Evolutionary conservation across 202 grass and related monocot genomes (phyloP).

Genomic region (Tripidium arundinaceum): DNA sequence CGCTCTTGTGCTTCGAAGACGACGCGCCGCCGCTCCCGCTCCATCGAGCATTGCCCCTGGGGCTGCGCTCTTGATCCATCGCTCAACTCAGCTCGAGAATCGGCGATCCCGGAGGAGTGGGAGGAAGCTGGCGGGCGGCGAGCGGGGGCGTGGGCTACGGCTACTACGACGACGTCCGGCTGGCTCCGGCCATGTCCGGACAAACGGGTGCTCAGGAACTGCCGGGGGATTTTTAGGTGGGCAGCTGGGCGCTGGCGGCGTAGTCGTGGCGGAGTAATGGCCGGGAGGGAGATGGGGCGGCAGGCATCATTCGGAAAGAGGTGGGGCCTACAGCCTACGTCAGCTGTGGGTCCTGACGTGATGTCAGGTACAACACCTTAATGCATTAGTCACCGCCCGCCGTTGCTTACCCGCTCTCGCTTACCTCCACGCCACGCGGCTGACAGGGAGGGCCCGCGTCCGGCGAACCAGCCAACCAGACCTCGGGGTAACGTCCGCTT

Average conservation of each 20-base stretch:
- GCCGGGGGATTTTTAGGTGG: slow-evolving; percentile 25
- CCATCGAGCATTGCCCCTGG: slow-evolving; percentile 11
- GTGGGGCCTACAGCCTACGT: slow-evolving; percentile 10
- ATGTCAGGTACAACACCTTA: neutral
- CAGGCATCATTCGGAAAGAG: no score
- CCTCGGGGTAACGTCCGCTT: accelerated
- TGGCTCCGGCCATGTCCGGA: slow-evolving; percentile 33
- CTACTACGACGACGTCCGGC: neutral
- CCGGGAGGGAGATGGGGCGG: neutral
- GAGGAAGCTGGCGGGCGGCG: neutral
- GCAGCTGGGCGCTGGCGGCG: slow-evolving; percentile 7
- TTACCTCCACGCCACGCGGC: accelerated
- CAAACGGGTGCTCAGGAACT: no score
- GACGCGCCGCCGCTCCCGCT: neutral
- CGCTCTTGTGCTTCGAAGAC: slow-evolving; percentile 30
- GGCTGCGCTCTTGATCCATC: slow-evolving; percentile 31
- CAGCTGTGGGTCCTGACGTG: neutral
- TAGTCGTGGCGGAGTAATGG: slow-evolving; percentile 22
- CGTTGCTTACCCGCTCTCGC: neutral
- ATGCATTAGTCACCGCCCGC: slow-evolving; percentile 37
- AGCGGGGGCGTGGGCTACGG: neutral
- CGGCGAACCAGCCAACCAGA: accelerated
- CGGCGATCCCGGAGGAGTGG: neutral
- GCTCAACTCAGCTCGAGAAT: neutral
- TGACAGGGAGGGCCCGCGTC: accelerated